phyloP scores from a whole-genome alignment of 2,329 filamentous ascomycete genomes.

The Didymella pomorum region DNA sequence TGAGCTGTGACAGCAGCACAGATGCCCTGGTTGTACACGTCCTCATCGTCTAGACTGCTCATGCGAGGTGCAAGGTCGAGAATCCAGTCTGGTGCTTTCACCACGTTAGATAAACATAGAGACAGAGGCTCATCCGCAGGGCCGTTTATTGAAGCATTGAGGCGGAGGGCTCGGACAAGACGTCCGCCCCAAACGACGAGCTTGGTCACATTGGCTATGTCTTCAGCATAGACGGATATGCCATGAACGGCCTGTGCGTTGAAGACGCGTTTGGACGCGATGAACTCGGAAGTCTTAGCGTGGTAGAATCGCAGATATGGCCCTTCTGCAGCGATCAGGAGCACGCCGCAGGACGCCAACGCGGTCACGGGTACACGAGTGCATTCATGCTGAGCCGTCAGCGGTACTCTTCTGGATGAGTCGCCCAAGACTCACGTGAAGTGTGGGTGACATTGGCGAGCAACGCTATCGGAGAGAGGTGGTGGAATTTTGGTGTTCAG shows the following conservation, averaged over 20 bases:
- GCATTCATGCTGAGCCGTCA: conserved; percentile 48
- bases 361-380: conserved; percentile 57
- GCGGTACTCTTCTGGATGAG: not conserved
- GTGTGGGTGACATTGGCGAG: conserved; percentile 46
- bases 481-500: conserved; percentile 45
- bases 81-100: conserved; percentile 49
- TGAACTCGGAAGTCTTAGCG: conserved; percentile 31
- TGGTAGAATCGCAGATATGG: conserved; percentile 52
- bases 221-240: conserved; percentile 58
- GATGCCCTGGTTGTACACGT: conserved; percentile 10
- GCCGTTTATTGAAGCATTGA: conserved; percentile 29
- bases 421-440: conserved; percentile 39
- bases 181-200: conserved; percentile 50
- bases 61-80: conserved; percentile 41
- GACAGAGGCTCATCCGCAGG: conserved; percentile 35
- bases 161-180: conserved; percentile 57
- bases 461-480: conserved; percentile 21
- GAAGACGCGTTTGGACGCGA: conserved; percentile 63
- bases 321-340: conserved; percentile 56
- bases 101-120: conserved; percentile 30
- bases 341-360: conserved; percentile 48
- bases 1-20: conserved; percentile 75
- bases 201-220: conserved; percentile 31
- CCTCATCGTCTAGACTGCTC: conserved; percentile 16
- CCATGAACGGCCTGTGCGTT: conserved; percentile 76